phyloP scores from a whole-genome alignment of 2,329 filamentous ascomycete species.

The Verticillium nubilum region DNA sequence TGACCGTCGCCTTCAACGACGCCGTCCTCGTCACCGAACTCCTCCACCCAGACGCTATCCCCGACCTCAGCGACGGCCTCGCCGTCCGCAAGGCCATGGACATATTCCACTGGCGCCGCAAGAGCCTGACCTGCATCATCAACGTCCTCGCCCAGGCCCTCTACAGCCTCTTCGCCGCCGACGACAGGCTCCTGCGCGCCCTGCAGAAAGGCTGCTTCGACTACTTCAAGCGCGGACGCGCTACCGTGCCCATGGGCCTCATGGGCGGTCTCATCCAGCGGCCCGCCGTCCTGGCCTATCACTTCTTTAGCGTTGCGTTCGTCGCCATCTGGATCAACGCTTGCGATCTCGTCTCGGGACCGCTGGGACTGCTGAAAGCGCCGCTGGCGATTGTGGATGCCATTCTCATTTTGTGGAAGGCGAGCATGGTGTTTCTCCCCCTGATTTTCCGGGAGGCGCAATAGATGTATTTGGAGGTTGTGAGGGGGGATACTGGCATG shows the following conservation, averaged over 20 bases:
- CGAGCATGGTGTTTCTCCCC: constrained; percentile 76
- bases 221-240: constrained; percentile 77
- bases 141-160: constrained; percentile 97
- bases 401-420: constrained; percentile 70
- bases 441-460: constrained; percentile 63
- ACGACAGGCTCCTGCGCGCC: constrained; percentile 69
- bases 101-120: constrained; percentile 81
- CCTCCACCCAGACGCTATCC: constrained; percentile 63
- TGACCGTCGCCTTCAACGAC: constrained; percentile 97
- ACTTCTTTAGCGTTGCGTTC: constrained; percentile 93
- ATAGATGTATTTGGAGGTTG: background rate
- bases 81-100: constrained; percentile 65
- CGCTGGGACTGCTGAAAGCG: constrained; percentile 49
- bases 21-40: constrained; percentile 72
- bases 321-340: constrained; percentile 69
- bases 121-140: constrained; percentile 78
- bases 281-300: constrained; percentile 74
- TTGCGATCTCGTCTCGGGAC: constrained; percentile 29
- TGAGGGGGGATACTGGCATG: too few species aligned
- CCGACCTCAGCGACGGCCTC: constrained; percentile 60
- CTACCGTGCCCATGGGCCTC: constrained; percentile 75
- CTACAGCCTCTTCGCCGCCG: constrained; percentile 84
- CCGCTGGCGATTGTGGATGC: constrained; percentile 62
- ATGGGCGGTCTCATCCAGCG: constrained; percentile 75
- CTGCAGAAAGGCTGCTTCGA: constrained; percentile 87